Evolutionary conservation across 140 eudicot genomes (phyloP), one percentile per base, ranked within the genome.

Genomic region (Senecio squalidus): DNA sequence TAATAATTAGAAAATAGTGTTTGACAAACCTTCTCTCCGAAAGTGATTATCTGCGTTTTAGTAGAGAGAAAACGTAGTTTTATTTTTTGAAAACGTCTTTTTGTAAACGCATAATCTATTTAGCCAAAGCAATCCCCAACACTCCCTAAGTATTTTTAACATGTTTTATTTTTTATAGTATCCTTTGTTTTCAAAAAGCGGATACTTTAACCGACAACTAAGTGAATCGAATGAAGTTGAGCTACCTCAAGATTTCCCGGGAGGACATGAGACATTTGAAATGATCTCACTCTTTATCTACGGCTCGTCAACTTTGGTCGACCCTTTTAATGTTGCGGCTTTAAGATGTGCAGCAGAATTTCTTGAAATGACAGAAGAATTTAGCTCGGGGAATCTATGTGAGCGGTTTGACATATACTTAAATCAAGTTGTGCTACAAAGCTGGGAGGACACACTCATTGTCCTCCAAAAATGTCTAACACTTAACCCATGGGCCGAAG

Each of bases 351-450:
- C 98, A 20, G 86, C 98, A 0, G 86, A 92, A 22, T 84, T 72
- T 55, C 95, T 92, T 9, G 84, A 79, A 66, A 84, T 87, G 86
- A 87, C 79, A 3, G 92, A 84, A 56, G 92, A 75, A 1, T 70
- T 60, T 40, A 46, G 75, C 66, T 73, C 84, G 2, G 82, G 93
- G 25, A 86, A 87, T 75, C 85, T 84, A 43, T 88, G 96, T 46
- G 89, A 87, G 22, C 66, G 98, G 9, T 84, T 89, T 16, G 98
- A 92, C 61, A 83, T 92, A 14, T 87, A 92, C 52, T 77, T 92
- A 41, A 92, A 87, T 83, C 98, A 92, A 76, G 98, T 92, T n/a
- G 95, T 80, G 44, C 38, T 92, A 55, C 98, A 92, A 48, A 84
- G 86, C 33, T 92, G 98, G 96, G 85, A 87, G 21, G 84, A 87